These are phyloP conservation scores for Hexamita inflata DNA, from an alignment of 208 protist species.

Conservation along the genomic window DNA sequence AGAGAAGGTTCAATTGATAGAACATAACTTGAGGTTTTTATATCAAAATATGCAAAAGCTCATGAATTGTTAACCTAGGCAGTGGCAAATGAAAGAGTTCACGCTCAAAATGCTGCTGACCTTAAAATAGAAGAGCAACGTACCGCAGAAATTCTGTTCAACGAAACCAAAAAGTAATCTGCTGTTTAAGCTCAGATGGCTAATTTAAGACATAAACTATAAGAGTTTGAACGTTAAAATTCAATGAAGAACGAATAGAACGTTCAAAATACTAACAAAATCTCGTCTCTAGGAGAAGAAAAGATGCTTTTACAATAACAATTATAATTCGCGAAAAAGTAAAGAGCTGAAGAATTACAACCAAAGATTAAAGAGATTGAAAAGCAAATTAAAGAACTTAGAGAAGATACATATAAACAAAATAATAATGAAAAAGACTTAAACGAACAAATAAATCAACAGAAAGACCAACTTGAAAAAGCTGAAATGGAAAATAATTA, in stretches of 20 bases:
- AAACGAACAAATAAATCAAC: background rate
- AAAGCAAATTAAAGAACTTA: background rate
- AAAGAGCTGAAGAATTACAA: background rate
- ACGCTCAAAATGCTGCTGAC: too few relatives aligned
- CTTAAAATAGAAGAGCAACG: too few relatives aligned
- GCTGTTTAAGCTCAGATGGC: background rate
- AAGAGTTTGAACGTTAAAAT: background rate
- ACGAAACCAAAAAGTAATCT: slow-evolving; percentile 5
- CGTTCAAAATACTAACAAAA: background rate
- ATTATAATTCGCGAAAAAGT: background rate
- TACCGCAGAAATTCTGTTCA: background rate
- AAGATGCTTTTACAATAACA: background rate
- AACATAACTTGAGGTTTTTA: too few relatives aligned
- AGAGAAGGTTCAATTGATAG: too few relatives aligned
- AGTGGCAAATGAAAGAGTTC: too few relatives aligned
- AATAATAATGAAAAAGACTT: background rate
- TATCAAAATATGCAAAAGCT: too few relatives aligned
- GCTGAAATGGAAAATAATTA: background rate
- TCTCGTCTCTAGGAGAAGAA: background rate
- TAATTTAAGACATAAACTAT: background rate
- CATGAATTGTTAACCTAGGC: too few relatives aligned
- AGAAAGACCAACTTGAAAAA: background rate
- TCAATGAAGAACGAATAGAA: background rate
- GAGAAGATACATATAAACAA: background rate
- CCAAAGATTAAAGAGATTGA: background rate